Evolutionary conservation across 495 filamentous ascomycete species (phyloP).

Genomic region (Tuber aestivum): DNA sequence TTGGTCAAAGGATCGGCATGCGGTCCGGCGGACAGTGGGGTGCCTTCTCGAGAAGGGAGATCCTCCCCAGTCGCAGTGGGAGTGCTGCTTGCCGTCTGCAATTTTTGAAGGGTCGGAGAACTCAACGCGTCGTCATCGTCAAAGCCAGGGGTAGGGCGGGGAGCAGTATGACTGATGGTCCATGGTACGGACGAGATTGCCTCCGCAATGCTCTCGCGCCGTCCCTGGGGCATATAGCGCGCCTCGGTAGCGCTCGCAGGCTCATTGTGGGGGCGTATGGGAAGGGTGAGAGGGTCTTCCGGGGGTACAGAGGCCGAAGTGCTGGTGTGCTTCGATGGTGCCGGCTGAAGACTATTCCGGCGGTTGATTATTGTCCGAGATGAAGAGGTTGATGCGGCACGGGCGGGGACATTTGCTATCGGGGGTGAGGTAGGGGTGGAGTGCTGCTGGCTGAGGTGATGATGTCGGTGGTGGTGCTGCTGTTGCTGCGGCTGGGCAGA

Average conservation of each 20-base stretch:
- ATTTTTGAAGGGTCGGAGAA: slow-evolving; percentile 16
- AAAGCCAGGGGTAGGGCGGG: slow-evolving; percentile 8
- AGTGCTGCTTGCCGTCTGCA: slow-evolving; percentile 20
- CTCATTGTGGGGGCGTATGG: slow-evolving; percentile 14
- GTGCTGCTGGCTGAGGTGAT: slow-evolving; percentile 27
- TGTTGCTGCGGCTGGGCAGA: slow-evolving; percentile 28
- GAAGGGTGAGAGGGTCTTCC: slow-evolving; percentile 23
- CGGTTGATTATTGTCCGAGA: slow-evolving; percentile 27
- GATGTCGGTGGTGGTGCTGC: slow-evolving; percentile 28
- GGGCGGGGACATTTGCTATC: slow-evolving; percentile 28
- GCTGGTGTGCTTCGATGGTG: not conserved
- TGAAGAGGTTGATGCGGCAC: slow-evolving; percentile 29
- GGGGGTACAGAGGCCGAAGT: slow-evolving; percentile 20
- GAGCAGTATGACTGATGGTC: slow-evolving; percentile 11
- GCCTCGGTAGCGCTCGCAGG: slow-evolving; percentile 17
- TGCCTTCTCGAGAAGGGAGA: slow-evolving; percentile 17
- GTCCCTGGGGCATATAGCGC: slow-evolving; percentile 21
- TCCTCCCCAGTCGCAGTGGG: slow-evolving; percentile 33
- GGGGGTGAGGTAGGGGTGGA: slow-evolving; percentile 33
- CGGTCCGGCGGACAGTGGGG: slow-evolving; percentile 22
- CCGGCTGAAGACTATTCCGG: slow-evolving; percentile 31
- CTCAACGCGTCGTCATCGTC: slow-evolving; percentile 25
- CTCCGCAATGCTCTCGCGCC: slow-evolving; percentile 35
- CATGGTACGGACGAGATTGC: slow-evolving; percentile 2
- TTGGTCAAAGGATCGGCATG: slow-evolving; percentile 33